Base-by-base conservation (phyloP, 2,329 filamentous ascomycete genomes). In the Alternaria sp. region DNA sequence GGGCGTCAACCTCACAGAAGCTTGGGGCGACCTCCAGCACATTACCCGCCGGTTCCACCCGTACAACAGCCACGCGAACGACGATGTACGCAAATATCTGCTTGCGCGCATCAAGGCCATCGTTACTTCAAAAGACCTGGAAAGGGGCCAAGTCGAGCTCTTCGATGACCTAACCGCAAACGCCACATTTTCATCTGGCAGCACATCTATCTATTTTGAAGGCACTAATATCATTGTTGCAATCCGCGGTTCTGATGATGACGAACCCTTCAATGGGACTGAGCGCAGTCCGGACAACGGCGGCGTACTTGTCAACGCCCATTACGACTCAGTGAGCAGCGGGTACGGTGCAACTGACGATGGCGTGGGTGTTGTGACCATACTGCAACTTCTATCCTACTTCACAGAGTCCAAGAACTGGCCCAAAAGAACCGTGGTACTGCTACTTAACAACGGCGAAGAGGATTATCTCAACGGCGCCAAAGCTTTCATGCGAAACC, bases 331-430 rank as follows among this genome's bases (percentile, higher is more conserved):
- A 61, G 96, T 98, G 6, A 92, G 94, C 14, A 97, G 94, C 3
- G 94, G 93, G 1, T 97, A 90, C 71, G 96, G 96, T 51, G 94
- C 96, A 15, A 98, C 96, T 3, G 96, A 99, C 75, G 93, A 97
- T 79, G 96, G 95, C 8, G 89, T 97, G 65, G 94, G 94, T 26
- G 93, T 96, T 21, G 89, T 97, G n/a, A 91, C 91, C 0, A 84
- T 95, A 45, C 85, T 98, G 51, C 94, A 97, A 78, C 83, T 98
- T 53, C 86, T 98, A 65, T 92, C 90, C 66, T 93, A 97, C 80
- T 97, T 97, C 77, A 94, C 93, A 2, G 74, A 78, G 20, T 86
- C 86, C 3, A 82, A 87, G 0, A 88, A 92, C 67, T 89, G 89
- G 74, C 94, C 94, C 2, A 90, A 89, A 73, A 88, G 90, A 70